Evolutionary conservation across 2,329 filamentous ascomycete species (phyloP), one percentile per base, ranked within the genome.

Genomic region (Pseudohalonectria lignicola): DNA sequence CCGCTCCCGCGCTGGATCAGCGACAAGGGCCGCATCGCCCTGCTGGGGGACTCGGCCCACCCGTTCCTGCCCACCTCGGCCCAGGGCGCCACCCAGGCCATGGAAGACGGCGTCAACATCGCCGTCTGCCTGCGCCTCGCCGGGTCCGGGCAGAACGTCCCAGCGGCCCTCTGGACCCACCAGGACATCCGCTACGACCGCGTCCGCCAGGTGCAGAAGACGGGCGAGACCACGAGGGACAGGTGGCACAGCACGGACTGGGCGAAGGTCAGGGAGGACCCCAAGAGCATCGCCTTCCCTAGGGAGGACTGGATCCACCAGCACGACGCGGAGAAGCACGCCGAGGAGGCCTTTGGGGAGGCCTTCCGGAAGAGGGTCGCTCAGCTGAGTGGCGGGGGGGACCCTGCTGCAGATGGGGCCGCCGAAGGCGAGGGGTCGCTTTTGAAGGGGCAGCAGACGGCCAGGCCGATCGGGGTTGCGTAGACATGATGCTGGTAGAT

Each of bases 241-340:
- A 62, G 61, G 55, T 74, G 69, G 69, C 70, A 74, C 46, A 71
- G 68, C 51, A 67, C 67, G 4, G 66, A 70, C 45, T 74, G 65
- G 66, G 55, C 51, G 17, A 63, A 63, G 41, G 65, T 69, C 23
- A 63, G 61, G 40, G 52, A 66, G 43, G 60, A 70, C 34, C 66
- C 67, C 0, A 54, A 61, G 41, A 62, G 59, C 28, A 66, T 71
- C 36, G 59, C 63, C 30, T 55, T 72, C 34, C 66, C 63, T 6
- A 57, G 67, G 3, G 65, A 71, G 40, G 64, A 68, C 37, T 74
- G 69, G 69, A 64, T 74, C 15, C 62, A 69, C 39, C 49, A 56
- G n/a, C 62, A 65, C 43, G 70, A 74, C 41, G 62, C 67, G 0
- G 69, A 74, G 53, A 55, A 54, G 40, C 50, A 64, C 16, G 58